Percentiles rank a stretch among this genome's conserved stretches.
Evolutionary conservation across 495 filamentous ascomycete genomes (phyloP).

Genomic region (Podospora appendiculata): DNA sequence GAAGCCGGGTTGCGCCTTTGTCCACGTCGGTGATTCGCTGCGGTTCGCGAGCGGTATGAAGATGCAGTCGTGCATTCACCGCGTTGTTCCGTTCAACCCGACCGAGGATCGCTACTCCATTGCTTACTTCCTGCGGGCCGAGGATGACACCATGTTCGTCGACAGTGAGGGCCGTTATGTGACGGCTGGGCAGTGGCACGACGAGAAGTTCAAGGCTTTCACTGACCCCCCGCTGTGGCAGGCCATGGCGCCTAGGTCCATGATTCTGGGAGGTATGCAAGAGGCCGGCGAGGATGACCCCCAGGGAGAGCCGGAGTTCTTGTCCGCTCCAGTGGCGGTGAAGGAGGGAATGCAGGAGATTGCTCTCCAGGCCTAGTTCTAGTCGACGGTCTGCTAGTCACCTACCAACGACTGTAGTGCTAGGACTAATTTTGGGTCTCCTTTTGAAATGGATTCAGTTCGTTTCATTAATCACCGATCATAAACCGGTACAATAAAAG

Average conservation of each 20-base stretch:
- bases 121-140: conserved; percentile 50
- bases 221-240: conserved; percentile 38
- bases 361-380: no score
- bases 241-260: conserved; percentile 34
- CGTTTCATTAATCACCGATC: no score
- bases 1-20: conserved; percentile 38
- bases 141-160: conserved; percentile 44
- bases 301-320: no score
- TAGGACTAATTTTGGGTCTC: no score
- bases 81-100: conserved; percentile 44
- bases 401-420: no score
- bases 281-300: conserved; percentile 30
- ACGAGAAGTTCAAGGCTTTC: conserved; percentile 49
- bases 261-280: conserved; percentile 38
- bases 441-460: no score
- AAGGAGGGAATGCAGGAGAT: no score
- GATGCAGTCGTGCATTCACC: conserved; percentile 48
- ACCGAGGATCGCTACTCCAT: conserved; percentile 48
- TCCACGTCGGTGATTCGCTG: conserved; percentile 53
- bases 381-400: no score
- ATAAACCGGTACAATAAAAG: no score
- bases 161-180: conserved; percentile 41
- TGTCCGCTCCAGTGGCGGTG: no score
- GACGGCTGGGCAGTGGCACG: conserved; percentile 47
- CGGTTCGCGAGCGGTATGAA: conserved; percentile 42